These are phyloP conservation scores for Colletotrichum graminicola DNA, from an alignment of 2,329 filamentous ascomycete genomes.

Conservation along the genomic window DNA sequence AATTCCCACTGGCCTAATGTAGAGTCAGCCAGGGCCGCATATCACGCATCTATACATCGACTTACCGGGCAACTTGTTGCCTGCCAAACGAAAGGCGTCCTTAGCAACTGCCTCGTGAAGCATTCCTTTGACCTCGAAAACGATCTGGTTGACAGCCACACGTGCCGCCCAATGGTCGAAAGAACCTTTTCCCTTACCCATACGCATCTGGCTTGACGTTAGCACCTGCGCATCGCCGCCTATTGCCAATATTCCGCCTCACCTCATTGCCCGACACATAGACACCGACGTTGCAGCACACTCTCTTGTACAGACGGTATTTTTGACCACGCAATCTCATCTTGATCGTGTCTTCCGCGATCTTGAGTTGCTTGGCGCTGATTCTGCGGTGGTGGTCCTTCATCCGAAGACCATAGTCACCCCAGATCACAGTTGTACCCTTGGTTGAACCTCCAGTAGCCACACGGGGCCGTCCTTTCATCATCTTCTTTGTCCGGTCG, in stretches of 20 bases:
- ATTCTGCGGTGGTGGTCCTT: conserved; percentile 93
- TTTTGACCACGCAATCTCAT: conserved; percentile 88
- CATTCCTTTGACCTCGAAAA: conserved; percentile 93
- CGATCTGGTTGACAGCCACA: conserved; percentile 88
- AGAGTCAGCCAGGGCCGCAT: conserved; percentile 43
- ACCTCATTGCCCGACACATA: conserved; percentile 96
- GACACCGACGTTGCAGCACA: conserved; percentile 93
- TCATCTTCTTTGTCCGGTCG: conserved; percentile 85
- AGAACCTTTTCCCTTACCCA: conserved; percentile 98
- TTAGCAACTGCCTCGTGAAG: conserved; percentile 94
- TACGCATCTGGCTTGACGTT: conserved; percentile 74
- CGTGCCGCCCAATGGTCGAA: conserved; percentile 97
- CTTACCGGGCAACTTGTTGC: conserved; percentile 92
- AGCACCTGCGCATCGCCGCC: not conserved
- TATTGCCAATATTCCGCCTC: conserved; percentile 45
- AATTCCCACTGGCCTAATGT: conserved; percentile 85
- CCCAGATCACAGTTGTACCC: conserved; percentile 96
- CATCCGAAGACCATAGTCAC: conserved; percentile 95
- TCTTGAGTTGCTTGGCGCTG: conserved; percentile 86
- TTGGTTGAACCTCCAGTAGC: conserved; percentile 90
- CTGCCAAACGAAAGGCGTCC: conserved; percentile 94
- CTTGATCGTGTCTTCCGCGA: conserved; percentile 94
- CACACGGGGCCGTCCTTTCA: conserved; percentile 89
- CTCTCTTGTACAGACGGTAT: conserved; percentile 91
- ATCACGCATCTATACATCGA: conserved; percentile 32